Evolutionary conservation across 768 basidiomycete species (phyloP), one percentile per base, ranked within the genome.

Genomic region (Daedaleopsis nitida): DNA sequence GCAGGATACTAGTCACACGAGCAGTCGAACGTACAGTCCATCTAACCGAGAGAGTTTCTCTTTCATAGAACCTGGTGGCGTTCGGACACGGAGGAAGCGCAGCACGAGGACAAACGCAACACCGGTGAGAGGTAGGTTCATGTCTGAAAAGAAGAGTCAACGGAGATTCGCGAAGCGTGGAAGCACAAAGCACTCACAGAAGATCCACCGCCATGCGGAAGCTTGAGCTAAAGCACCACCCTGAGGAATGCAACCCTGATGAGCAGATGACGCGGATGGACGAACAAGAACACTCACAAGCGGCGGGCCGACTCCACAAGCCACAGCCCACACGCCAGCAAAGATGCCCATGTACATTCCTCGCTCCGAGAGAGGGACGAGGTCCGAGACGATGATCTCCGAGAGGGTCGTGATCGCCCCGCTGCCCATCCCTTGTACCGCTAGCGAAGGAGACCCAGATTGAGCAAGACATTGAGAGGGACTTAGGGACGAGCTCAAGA

Each of bases 361-460:
- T 0, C 79, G 74, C 53, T 78, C 74, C 1, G 67, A 53, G 12
- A 80, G 72, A 0, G 79, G 74, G 1, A 78, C 73, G 1, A 79
- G 67, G 62, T 80, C 79, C 17, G 74, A 69, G 7, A 70, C 65
- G 64, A 79, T 63, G 55, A 78, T 76, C 38, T 73, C 70, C 10
- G 71, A 60, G 35, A 72, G 42, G n/a, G 66, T 54, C 13, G 72
- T 35, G 47, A 73, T 69, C 0, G 62, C 70, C 7, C 75, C 76
- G 11, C 70, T 70, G 11, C 74, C 75, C 42, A 74, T 35, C 10
- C 76, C 76, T 62, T 76, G 75, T 12, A 77, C 59, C 1, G 68
- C 72, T 73, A 7, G 7, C 27, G 51, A 55, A 4, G 23, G 2
- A 5, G 8, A 35, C 37, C 4, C 13, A n/a, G 1, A 0, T 32